Base-by-base conservation (phyloP, 441 rosid genomes). In the Brassica hybrid region DNA sequence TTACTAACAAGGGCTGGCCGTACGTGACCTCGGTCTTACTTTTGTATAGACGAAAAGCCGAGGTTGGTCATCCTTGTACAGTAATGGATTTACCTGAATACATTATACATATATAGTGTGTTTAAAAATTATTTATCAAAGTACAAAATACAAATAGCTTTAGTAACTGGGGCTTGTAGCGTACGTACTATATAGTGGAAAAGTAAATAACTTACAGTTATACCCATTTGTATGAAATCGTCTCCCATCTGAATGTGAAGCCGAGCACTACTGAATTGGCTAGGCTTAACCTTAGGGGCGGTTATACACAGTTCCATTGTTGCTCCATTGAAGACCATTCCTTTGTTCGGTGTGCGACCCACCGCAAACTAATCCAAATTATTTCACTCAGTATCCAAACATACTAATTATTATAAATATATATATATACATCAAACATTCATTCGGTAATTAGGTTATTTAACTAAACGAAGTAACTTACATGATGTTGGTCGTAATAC, bases 331-430 rank as follows among this genome's bases (percentile, higher is more conserved):
- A 25, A 76, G 1, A 0, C n/a, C 34, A 7, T 59, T 27, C 69
- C 74, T 45, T 18, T 45, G 13, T 50, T 7, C 62, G 11, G 70
- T 13, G 79, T 76, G n/a, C 64, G 32, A 61, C 10, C 58, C 7
- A 69, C 74, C 57, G 79, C 79, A 62, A 3, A 62, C 79, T 76
- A 62, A 61, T 45, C 13, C 45, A 54, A 54, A 54, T 54, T 54
- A 16, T 54, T 48, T 54, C 58, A 52, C 2, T 16, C 58, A 52
- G 18, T 54, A 54, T 54, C 23, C 59, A 54, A 54, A 3, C 21
- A 54, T 54, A 16, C 59, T 54, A 54, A 16, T n/a, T n/a, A n/a
- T n/a, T n/a, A 45, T 13, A 21, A 45, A 23, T 23, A 21, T 7
- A 16, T 19, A 36, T 36, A 6, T 27, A 9, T 18, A 57, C n/a